phyloP scores from a whole-genome alignment of 2,329 filamentous ascomycete species.

The Alternaria metachromatica region DNA sequence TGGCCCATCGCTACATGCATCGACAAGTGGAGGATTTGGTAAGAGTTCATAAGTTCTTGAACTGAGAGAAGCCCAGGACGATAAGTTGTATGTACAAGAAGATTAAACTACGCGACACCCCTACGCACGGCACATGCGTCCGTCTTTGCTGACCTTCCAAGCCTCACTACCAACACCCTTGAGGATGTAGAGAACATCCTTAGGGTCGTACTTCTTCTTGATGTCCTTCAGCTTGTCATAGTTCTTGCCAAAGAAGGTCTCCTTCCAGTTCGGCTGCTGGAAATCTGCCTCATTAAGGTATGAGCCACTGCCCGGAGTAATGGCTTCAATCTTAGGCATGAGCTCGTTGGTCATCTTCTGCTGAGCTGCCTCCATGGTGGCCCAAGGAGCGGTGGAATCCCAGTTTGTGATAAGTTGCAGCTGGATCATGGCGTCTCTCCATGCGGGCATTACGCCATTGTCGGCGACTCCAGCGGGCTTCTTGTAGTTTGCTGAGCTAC shows the following conservation, averaged over 20 bases:
- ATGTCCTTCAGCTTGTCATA: conserved; percentile 23
- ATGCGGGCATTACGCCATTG: conserved; percentile 34
- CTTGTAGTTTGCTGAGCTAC: conserved; percentile 22
- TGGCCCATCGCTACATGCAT: not conserved
- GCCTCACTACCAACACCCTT: conserved; percentile 32
- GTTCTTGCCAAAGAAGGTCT: conserved; percentile 32
- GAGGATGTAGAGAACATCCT: conserved; percentile 24
- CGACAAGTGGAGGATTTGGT: not conserved
- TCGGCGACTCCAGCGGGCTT: conserved; percentile 18
- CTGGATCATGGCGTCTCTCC: conserved; percentile 28
- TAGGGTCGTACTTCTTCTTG: conserved; percentile 34
- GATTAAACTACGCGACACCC: not conserved
- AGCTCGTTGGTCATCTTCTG: conserved; percentile 28
- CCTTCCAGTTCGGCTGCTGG: conserved; percentile 31
- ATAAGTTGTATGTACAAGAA: not conserved
- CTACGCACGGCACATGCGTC: conserved; percentile 20
- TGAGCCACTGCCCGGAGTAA: conserved; percentile 29
- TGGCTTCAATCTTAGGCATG: conserved; percentile 31
- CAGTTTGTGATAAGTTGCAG: conserved; percentile 29
- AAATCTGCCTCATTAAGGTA: conserved; percentile 43
- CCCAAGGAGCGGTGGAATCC: conserved; percentile 21
- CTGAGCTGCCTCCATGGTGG: conserved; percentile 15
- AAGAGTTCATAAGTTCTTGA: not conserved
- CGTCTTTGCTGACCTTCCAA: conserved; percentile 19
- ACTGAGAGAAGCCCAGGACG: not conserved